Evolutionary conservation across 768 basidiomycete species (phyloP).

Genomic region (Saitozyma podzolica): DNA sequence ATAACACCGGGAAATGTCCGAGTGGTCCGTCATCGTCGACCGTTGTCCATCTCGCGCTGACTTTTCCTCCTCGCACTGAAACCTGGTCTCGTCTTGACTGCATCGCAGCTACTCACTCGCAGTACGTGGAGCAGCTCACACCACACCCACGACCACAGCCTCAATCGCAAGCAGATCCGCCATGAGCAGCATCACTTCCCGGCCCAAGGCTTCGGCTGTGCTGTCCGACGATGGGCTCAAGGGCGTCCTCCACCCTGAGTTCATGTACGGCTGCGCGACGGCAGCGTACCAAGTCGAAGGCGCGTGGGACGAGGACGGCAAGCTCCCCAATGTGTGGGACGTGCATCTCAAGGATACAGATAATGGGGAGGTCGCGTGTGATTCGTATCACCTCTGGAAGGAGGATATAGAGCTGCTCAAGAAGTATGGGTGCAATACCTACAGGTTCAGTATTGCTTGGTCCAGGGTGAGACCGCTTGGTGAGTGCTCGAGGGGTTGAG

Average conservation of each 20-base stretch:
- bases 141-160: too few relatives aligned
- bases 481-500: conserved; percentile 4
- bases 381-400: conserved; percentile 32
- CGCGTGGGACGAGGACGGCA: conserved; percentile 24
- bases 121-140: too few relatives aligned
- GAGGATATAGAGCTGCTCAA: conserved; percentile 41
- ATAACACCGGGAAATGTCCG: too few relatives aligned
- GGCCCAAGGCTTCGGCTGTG: conserved; percentile 1
- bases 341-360: conserved; percentile 20
- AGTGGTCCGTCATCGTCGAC: too few relatives aligned
- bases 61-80: too few relatives aligned
- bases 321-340: conserved; percentile 25
- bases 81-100: too few relatives aligned
- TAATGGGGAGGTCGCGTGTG: conserved; percentile 31
- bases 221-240: neutral
- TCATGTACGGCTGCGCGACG: conserved; percentile 18
- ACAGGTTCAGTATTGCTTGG: conserved; percentile 41
- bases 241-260: conserved; percentile 11
- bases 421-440: conserved; percentile 31
- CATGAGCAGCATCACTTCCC: too few relatives aligned
- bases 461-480: conserved; percentile 34
- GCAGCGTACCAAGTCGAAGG: conserved; percentile 34
- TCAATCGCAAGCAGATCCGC: too few relatives aligned
- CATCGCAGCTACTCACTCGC: too few relatives aligned
- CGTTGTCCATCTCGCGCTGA: too few relatives aligned